Base-by-base conservation (phyloP, 140 eudicot genomes). In the Cichorium intybus region DNA sequence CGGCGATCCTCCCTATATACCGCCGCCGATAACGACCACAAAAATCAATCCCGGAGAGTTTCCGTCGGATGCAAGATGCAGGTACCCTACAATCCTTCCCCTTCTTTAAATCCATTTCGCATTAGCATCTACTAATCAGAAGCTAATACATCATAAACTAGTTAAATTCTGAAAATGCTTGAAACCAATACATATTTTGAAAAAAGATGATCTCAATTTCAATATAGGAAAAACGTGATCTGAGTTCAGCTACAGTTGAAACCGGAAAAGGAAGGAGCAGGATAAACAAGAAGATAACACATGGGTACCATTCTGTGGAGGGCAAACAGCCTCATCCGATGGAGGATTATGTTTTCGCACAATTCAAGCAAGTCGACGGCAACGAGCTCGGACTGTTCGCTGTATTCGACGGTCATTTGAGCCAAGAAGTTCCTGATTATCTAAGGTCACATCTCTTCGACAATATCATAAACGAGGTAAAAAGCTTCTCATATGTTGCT, bases 381-480 rank as follows among this genome's bases (percentile, higher is more conserved):
- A 83, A 92, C n/a, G 96, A 92, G 81, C 92, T 87, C 41, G 92
- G 98, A 24, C 71, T 87, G 6, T 92, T 87, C 41, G 95, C 96
- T 0, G 84, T 92, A 46, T 87, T 85, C 46, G 96, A 87, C 39
- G 98, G 98, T 6, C 96, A 92, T 76, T 60, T 82, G 28, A 86
- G 98, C 70, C 89, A 69, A 10, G 87, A 85, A 15, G 71, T 87
- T 69, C 97, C 97, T 9, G 84, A 91, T 24, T 87, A 87, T 60
- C 58, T 87, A 46, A 74, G 79, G 1, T 66, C 89, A 46, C 83
- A 92, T 83, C 65, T 92, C 58, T 92, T 92, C 60, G 81, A 87
- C 61, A 87, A 79, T 56, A 87, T 92, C 45, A 34, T 90, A 55
- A 82, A 82, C 0, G 86, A 87, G 97, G 97, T 87, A 82, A 27